These are phyloP conservation scores for Friedmanniomyces endolithicus DNA, from an alignment of 495 filamentous ascomycete species.

Conservation along the genomic window DNA sequence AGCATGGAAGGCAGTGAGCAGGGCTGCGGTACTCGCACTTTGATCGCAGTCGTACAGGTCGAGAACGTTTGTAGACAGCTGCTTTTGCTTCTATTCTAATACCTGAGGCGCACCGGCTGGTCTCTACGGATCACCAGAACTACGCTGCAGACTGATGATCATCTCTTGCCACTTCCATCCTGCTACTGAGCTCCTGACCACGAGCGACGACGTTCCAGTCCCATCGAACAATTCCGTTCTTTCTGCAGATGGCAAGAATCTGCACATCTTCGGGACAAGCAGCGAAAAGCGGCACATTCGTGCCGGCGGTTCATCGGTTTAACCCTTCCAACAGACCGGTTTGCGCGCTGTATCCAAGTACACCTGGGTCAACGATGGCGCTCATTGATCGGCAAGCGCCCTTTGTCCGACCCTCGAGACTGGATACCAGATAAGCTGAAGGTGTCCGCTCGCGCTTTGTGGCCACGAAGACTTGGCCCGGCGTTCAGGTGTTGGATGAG, in stretches of 20 bases:
- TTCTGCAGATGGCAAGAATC: slow-evolving; percentile 32
- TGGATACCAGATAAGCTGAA: slow-evolving; percentile 24
- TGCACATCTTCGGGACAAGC: slow-evolving; percentile 29
- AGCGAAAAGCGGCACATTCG: slow-evolving; percentile 3
- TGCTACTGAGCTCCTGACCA: slow-evolving; percentile 24
- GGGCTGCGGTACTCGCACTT: slow-evolving; percentile 19
- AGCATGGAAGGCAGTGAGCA: slow-evolving; percentile 9
- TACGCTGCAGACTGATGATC: no score
- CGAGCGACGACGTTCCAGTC: slow-evolving; percentile 24
- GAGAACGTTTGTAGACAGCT: slow-evolving; percentile 23
- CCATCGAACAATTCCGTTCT: slow-evolving; percentile 37
- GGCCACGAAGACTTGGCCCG: slow-evolving; percentile 17
- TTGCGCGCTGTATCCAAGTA: slow-evolving; percentile 12
- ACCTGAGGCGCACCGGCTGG: slow-evolving; percentile 26
- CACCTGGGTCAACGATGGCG: slow-evolving; percentile 29
- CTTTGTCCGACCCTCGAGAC: slow-evolving; percentile 12
- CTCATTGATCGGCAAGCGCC: slow-evolving; percentile 13
- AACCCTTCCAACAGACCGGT: slow-evolving; percentile 11
- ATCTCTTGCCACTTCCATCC: slow-evolving; percentile 37
- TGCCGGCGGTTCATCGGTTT: slow-evolving; percentile 3
- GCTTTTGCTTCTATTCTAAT: slow-evolving; percentile 26
- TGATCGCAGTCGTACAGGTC: slow-evolving; percentile 23
- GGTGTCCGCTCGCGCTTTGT: slow-evolving; percentile 21
- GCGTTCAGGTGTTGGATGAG: slow-evolving; percentile 24
- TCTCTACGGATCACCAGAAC: no score